Conservation (phyloP, 805 yeast genomes). For the Candida bentonensis region DNA sequence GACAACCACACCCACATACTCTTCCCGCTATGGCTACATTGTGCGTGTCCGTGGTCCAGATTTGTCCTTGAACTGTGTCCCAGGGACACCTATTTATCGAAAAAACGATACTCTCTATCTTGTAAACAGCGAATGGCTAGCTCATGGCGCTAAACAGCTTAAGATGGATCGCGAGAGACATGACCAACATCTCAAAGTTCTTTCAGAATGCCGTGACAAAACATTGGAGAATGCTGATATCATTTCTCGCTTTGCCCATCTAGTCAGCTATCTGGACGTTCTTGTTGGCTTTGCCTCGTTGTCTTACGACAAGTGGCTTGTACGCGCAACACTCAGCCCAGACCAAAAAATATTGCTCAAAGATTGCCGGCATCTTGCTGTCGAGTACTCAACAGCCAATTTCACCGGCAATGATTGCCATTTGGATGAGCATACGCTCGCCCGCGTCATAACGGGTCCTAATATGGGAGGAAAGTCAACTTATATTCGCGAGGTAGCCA, state of each 20-base stretch:
- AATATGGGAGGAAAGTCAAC: slow-evolving; percentile 86
- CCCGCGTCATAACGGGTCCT: slow-evolving; percentile 74
- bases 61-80: not conserved
- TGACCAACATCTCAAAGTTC: slow-evolving; percentile 37
- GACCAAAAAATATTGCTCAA: slow-evolving; percentile 34
- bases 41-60: not conserved
- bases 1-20: not conserved
- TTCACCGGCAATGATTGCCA: slow-evolving; percentile 36
- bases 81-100: not conserved
- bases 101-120: not conserved
- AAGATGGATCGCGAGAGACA: not conserved
- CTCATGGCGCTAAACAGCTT: not conserved
- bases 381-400: slow-evolving; percentile 38
- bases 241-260: slow-evolving; percentile 36
- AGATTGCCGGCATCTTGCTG: slow-evolving; percentile 75
- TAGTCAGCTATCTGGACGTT: slow-evolving; percentile 58
- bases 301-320: slow-evolving; percentile 53
- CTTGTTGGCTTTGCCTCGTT: slow-evolving; percentile 57
- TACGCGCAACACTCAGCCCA: slow-evolving; percentile 47
- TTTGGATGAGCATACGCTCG: slow-evolving; percentile 14
- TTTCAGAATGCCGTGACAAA: slow-evolving; percentile 33
- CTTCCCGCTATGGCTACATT: not conserved
- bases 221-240: slow-evolving; percentile 31
- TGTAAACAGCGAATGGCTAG: not conserved
- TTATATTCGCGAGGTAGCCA: slow-evolving; percentile 57